Evolutionary conservation across 129 eudicot genomes (phyloP).

Genomic region (Cynara cardunculus): DNA sequence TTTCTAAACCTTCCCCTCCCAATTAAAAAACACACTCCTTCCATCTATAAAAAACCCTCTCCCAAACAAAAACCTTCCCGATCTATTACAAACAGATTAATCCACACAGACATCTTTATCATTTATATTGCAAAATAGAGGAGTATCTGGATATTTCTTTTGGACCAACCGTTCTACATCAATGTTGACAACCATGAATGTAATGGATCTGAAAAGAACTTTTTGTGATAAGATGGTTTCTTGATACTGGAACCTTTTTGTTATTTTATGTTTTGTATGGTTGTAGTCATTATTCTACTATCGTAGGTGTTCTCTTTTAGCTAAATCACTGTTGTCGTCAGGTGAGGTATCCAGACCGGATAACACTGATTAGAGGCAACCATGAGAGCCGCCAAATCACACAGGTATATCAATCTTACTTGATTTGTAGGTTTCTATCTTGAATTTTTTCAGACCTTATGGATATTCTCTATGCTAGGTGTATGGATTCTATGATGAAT

Average conservation of each 20-base stretch:
- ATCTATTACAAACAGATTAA: too few relatives aligned
- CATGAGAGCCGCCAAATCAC: conserved; percentile 99
- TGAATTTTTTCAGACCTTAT: conserved; percentile 10
- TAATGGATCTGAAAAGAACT: not conserved
- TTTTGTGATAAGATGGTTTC: not conserved
- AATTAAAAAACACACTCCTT: too few relatives aligned
- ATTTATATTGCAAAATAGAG: not conserved
- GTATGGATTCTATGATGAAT: conserved; percentile 95
- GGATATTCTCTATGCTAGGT: conserved; percentile 46
- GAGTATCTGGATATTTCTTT: not conserved
- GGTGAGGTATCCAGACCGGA: conserved; percentile 98
- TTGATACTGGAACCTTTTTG: not conserved
- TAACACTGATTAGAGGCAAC: conserved; percentile 90
- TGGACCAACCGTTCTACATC: not conserved
- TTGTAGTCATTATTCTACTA: not conserved
- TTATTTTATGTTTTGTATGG: not conserved
- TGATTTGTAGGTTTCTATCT: not conserved
- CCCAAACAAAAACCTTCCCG: too few relatives aligned
- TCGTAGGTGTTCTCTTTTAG: conserved; percentile 6
- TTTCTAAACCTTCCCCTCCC: too few relatives aligned
- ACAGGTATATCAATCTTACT: conserved; percentile 51
- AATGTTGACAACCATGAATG: not conserved
- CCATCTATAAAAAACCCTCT: too few relatives aligned
- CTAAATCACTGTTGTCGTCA: conserved; percentile 34
- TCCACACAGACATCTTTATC: too few relatives aligned